Evolutionary conservation across 2,329 filamentous ascomycete species (phyloP), one percentile per base, ranked within the genome.

Genomic region (Neocatenulostroma microsporum): DNA sequence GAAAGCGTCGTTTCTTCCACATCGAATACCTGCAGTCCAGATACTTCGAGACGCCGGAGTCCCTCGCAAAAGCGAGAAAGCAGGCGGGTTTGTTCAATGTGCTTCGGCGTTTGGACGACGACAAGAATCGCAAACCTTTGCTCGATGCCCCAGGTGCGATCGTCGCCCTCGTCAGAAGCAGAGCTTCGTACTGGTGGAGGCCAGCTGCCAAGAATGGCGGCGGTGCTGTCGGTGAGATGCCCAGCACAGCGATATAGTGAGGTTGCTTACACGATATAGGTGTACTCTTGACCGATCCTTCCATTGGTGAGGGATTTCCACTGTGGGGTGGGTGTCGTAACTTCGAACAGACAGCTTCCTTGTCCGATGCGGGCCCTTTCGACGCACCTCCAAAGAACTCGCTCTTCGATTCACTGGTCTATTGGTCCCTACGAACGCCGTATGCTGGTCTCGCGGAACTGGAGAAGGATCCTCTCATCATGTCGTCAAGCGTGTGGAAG

Each of bases 111-210:
- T 55, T 63, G 2, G 66, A 70, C 30, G 58, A 62, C 34, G 63
- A 67, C 21, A 46, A 54, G 2, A 61, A 58, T 21, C 59, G 62
- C 24, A 57, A 56, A 43, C 55, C 59, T 14, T 43, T 51, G 12
- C 50, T 55, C 3, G 59, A 61, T 37, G 37, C 48, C 8, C 36
- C 46, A 6, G 58, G 43, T 12, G 48, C 63, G 2, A 56, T 58
- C 10, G 60, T 68, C 2, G 63, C 60, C 0, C 51, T 68, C 12
- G 56, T 59, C 29, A 51, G 67, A 21, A 60, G 59, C 10, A 64
- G 62, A 21, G 60, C 60, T 2, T 63, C 63, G 0, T 48, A 67
- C 8, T 70, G 66, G 66, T n/a, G n/a, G n/a, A n/a, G n/a, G n/a
- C n/a, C n/a, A n/a, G n/a, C n/a, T n/a, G n/a, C n/a, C n/a, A n/a